Percentiles rank a stretch among this genome's conserved stretches.
Conservation (phyloP, 768 basidiomycete genomes). For the Panellus pusillus region DNA sequence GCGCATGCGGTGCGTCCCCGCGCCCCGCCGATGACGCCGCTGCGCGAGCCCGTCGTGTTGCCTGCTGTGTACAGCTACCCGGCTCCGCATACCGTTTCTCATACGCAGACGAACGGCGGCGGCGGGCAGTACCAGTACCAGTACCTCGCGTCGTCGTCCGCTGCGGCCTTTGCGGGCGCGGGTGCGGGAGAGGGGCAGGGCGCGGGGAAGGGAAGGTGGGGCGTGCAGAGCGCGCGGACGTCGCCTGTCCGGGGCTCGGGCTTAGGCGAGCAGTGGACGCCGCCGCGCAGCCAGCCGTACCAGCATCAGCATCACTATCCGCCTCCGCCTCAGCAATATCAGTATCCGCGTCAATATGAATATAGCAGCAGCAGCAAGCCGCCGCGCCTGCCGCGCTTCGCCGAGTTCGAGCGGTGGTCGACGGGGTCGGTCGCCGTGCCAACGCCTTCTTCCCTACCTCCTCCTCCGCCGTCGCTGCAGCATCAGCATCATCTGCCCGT, state of each 20-base stretch:
- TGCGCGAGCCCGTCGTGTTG: background rate
- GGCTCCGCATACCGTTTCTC: no score
- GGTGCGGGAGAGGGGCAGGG: no score
- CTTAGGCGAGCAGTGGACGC: background rate
- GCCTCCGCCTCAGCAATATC: no score
- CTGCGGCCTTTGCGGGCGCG: background rate
- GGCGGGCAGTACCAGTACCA: no score
- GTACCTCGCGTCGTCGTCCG: background rate
- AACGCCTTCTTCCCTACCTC: conserved; percentile 13
- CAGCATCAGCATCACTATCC: no score
- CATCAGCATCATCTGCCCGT: no score
- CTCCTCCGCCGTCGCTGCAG: background rate
- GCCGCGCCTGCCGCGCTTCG: conserved; percentile 18
- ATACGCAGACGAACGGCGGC: no score
- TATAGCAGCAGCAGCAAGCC: conserved; percentile 16
- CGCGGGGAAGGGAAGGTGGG: no score
- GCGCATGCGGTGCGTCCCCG: conserved; percentile 9
- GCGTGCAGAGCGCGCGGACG: conserved; percentile 21
- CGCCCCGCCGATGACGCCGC: background rate
- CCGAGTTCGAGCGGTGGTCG: conserved; percentile 19
- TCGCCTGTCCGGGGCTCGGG: conserved; percentile 10
- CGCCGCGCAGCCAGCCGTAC: background rate
- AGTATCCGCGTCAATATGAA: no score
- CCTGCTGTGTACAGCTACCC: no score
- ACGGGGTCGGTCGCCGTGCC: background rate